Base-by-base conservation (phyloP, 331 rosid species). In the Saraca asoca region DNA sequence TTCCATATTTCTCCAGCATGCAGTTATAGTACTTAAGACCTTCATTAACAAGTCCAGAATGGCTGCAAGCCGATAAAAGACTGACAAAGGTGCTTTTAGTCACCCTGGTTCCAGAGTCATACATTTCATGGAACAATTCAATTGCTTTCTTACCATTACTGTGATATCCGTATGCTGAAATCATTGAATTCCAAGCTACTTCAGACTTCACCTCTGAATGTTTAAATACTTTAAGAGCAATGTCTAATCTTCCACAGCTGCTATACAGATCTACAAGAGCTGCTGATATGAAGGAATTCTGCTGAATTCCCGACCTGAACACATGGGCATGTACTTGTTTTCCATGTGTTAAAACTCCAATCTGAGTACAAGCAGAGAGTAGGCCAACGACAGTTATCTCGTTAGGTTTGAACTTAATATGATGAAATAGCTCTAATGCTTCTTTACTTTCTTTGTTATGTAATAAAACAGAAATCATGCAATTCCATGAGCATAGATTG, bases 401-500 rank as follows among this genome's bases (percentile, higher is more conserved):
- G 33, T 78, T 73, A 7, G 86, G 86, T 70, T 63, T 60, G 34
- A 72, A 75, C 16, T 19, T 79, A 58, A 84, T 78, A 66, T 15
- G 13, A 8, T 7, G 62, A 61, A 84, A 84, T 31, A 81, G 63
- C 49, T 69, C 80, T 68, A 84, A 9, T 53, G 86, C 82, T 62
- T 64, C 81, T 78, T 71, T 73, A 53, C 80, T 69, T 58, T 76
- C 76, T 72, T 53, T 66, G 41, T 78, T 84, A 57, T 81, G 86
- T 57, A 86, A 75, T 51, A 78, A 68, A 66, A 69, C 80, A 39
- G 89, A 84, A 64, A 84, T 75, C 72, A 84, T 69, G 79, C 86
- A 84, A 68, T 84, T 84, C 86, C 86, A 84, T 41, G 89, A 72
- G 76, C 89, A 84, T 48, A 81, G 77, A 62, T 81, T 84, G 64